phyloP scores from a whole-genome alignment of 257 asterid genomes.

The Fraxinus cuspidata region DNA sequence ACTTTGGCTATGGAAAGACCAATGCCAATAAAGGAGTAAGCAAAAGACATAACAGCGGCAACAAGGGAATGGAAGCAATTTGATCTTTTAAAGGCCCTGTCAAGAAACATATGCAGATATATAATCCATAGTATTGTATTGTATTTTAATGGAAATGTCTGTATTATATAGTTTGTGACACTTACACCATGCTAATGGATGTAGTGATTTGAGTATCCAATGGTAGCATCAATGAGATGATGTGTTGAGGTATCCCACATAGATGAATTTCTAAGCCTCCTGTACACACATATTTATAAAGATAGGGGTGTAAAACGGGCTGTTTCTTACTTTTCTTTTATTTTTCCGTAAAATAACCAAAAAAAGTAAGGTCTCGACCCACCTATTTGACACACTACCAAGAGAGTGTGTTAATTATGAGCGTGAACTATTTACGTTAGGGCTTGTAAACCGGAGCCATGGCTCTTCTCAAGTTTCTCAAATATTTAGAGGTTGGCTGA shows the following conservation, averaged over 20 bases:
- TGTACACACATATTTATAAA: background rate
- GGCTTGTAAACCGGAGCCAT: background rate
- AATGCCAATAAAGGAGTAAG: conserved; percentile 60
- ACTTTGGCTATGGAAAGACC: conserved; percentile 54
- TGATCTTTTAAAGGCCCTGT: conserved; percentile 62
- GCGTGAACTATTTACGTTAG: background rate
- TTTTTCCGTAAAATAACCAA: too few species aligned
- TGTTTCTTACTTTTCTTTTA: too few species aligned
- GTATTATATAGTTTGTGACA: background rate
- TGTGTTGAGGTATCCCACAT: conserved; percentile 66
- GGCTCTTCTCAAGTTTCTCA: background rate
- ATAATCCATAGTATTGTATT: background rate
- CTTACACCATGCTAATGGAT: conserved; percentile 63
- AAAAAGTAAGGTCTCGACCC: background rate
- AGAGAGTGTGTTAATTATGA: background rate
- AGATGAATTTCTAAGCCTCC: conserved; percentile 49
- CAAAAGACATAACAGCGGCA: conserved; percentile 75
- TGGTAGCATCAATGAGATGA: conserved; percentile 47
- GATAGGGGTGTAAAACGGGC: background rate
- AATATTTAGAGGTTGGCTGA: background rate
- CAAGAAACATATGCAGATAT: background rate
- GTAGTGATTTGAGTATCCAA: conserved; percentile 65
- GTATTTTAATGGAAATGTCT: background rate
- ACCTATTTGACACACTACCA: background rate
- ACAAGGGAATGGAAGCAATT: conserved; percentile 64